phyloP scores from a whole-genome alignment of 192 early-diverging fungal species.

The Linnemannia zychae region DNA sequence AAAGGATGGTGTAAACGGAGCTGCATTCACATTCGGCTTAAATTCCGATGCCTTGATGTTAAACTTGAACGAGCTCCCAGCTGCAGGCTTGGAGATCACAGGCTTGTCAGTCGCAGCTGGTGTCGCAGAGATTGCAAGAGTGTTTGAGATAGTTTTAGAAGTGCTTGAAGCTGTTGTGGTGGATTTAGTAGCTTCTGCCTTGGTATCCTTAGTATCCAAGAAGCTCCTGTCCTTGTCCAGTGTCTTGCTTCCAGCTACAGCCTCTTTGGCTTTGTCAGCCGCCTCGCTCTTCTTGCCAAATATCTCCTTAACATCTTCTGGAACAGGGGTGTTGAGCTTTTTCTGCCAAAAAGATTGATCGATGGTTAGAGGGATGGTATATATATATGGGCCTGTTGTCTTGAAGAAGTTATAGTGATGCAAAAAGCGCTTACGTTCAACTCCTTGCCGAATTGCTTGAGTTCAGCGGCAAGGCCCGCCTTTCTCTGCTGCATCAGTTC shows the following conservation, averaged over 20 bases:
- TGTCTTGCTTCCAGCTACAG: not conserved
- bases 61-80: conserved; percentile 67
- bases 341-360: conserved; percentile 7
- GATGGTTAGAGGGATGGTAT: not conserved
- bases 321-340: conserved; percentile 84
- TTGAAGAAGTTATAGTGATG: not conserved
- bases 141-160: not conserved
- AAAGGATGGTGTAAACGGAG: conserved; percentile 77
- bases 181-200: conserved; percentile 22
- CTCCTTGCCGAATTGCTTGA: conserved; percentile 83
- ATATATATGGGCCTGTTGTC: not conserved
- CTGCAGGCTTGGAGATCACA: conserved; percentile 35
- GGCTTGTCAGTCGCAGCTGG: conserved; percentile 14
- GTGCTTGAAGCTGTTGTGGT: conserved; percentile 1
- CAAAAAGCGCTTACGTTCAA: conserved; percentile 66
- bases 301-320: conserved; percentile 84
- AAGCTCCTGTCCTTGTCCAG: conserved; percentile 20
- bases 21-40: conserved; percentile 80
- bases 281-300: conserved; percentile 67
- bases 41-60: conserved; percentile 82
- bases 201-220: conserved; percentile 11
- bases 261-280: conserved; percentile 30
- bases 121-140: not conserved
- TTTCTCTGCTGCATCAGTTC: conserved; percentile 75
- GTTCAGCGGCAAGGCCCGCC: conserved; percentile 79